These are phyloP conservation scores for Colletotrichum sojae DNA, from an alignment of 2,329 filamentous ascomycete genomes.

Conservation along the genomic window DNA sequence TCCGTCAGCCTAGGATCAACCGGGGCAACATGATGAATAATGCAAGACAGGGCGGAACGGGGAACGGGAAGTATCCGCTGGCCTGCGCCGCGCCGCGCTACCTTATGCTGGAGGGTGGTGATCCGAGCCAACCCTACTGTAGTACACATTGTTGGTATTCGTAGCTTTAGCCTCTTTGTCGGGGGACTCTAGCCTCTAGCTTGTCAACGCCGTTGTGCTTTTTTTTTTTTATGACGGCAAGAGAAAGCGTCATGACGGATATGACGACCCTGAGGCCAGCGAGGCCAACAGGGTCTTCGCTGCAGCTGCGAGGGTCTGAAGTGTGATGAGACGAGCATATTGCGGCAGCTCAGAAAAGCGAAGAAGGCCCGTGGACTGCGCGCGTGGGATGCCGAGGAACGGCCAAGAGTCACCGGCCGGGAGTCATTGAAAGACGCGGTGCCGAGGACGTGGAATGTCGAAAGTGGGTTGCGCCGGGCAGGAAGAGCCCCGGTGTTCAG, in stretches of 20 bases:
- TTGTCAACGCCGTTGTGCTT: conserved; percentile 2
- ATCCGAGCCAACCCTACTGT: conserved; percentile 35
- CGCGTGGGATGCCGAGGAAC: neutral
- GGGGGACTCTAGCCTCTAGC: neutral
- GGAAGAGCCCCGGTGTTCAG: conserved; percentile 9
- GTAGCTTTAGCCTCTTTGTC: no score
- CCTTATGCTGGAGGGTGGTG: conserved; percentile 27
- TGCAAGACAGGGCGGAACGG: conserved; percentile 12
- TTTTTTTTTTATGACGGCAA: conserved; percentile 6
- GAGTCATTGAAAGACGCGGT: neutral
- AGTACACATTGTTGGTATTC: neutral
- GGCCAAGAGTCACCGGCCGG: conserved; percentile 1
- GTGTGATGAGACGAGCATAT: neutral
- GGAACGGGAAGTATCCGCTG: conserved; percentile 31
- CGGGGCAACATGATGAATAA: conserved; percentile 34
- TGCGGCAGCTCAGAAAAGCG: neutral
- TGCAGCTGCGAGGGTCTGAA: conserved; percentile 1
- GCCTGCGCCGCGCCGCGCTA: neutral
- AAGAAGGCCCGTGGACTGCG: neutral
- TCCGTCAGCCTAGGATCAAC: conserved; percentile 23
- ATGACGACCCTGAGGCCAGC: neutral
- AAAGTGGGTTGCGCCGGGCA: conserved; percentile 15
- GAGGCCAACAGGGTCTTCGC: neutral
- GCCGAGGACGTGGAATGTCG: neutral
- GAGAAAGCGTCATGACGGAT: neutral